These are phyloP conservation scores for Tolypocladium inflatum DNA, from an alignment of 2,329 filamentous ascomycete species.

Conservation along the genomic window DNA sequence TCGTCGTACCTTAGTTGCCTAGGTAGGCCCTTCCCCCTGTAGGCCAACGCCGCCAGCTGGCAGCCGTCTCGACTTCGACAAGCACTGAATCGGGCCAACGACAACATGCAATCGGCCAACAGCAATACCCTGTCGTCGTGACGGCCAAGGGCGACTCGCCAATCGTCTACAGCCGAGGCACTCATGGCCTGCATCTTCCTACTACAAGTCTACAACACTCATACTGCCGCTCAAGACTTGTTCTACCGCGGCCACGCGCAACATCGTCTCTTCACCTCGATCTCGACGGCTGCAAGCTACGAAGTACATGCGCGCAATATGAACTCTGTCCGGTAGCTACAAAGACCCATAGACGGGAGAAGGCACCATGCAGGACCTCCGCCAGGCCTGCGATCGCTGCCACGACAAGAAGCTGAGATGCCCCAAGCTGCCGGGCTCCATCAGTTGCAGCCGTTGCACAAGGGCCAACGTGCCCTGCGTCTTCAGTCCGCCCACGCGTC, in stretches of 20 bases:
- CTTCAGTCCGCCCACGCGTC: constrained; percentile 29
- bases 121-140: not conserved
- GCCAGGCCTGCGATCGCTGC: constrained; percentile 32
- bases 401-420: constrained; percentile 38
- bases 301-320: not conserved
- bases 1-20: too few species aligned
- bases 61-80: not conserved
- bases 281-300: too few species aligned
- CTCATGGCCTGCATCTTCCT: not conserved
- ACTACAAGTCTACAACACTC: too few species aligned
- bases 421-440: constrained; percentile 25
- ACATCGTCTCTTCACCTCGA: too few species aligned
- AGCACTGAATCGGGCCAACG: too few species aligned
- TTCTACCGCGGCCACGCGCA: too few species aligned
- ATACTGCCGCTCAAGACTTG: too few species aligned
- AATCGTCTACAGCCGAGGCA: not conserved
- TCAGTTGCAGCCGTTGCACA: constrained; percentile 29
- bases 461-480: constrained; percentile 29
- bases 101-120: not conserved
- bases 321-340: not conserved
- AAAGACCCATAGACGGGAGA: too few species aligned
- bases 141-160: not conserved
- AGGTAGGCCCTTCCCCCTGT: too few species aligned
- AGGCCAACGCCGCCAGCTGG: too few species aligned
- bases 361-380: constrained; percentile 2